Base-by-base conservation (phyloP, 2,329 filamentous ascomycete species). In the Penicillium sclerotiorum region DNA sequence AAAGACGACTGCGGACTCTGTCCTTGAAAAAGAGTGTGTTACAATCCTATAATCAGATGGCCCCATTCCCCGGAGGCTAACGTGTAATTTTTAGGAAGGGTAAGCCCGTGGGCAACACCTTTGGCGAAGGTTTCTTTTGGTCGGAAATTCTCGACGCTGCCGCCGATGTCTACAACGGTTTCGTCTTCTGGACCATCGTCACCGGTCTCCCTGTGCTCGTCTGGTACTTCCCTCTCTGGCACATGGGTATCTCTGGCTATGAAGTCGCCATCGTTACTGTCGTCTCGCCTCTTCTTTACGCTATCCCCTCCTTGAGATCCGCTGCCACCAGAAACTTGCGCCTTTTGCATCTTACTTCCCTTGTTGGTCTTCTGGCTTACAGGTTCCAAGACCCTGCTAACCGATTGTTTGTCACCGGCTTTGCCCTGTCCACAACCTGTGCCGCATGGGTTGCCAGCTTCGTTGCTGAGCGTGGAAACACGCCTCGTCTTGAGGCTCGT, bases 191-290 rank as follows among this genome's bases (percentile, higher is more conserved):
- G 94, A 91, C 92, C 8, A 88, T 93, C 67, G 77, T 96, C 58
- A 99, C 94, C 50, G 90, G 90, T 53, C 79, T 99, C 45, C 92
- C 90, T 21, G 79, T 99, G 37, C 80, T 89, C 35, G 88, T 99
- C 37, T 99, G 94, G 94, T 99, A 95, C 72, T 99, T 99, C 69
- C 94, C 94, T 12, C 82, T 99, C 9, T 99, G 94, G 94, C 85
- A 96, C 70, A 99, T 99, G 94, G 94, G 94, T 22, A 95, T 99
- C 53, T 97, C 93, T 4, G 94, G 94, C 55, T 99, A 94, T 67
- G 94, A 99, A 73, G 87, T 86, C 36, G 80, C 95, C 58, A 86
- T 99, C 64, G 87, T 97, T 84, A 83, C 82, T 42, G 93, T 90
- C 3, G 72, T 93, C 44, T 89, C 92, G 4, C 94, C 94, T 0